Evolutionary conservation across 2,329 filamentous ascomycete species (phyloP), one percentile per base, ranked within the genome.

Genomic region (Sordariomycetes sp.): DNA sequence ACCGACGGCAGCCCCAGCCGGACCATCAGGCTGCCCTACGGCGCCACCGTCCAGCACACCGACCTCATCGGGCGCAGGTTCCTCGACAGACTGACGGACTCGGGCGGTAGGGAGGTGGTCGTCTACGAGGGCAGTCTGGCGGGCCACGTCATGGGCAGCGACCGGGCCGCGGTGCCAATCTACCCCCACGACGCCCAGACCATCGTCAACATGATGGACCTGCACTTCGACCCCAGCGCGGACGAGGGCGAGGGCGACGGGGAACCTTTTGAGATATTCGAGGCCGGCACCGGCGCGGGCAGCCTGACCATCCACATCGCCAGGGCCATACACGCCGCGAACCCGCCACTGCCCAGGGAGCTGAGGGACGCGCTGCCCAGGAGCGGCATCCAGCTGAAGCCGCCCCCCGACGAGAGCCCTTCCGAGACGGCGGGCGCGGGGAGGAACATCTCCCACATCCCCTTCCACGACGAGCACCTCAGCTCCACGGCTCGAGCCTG

Each of bases 251-350:
- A 58, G 10, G 45, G 29, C 5, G 30, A 31, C 8, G 31, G 21
- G 6, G 35, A 30, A 15, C 72, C 68, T 1, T 54, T 88, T 10
- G 82, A 90, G 50, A 83, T 92, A 29, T 77, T 92, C 34, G 86
- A 92, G 57, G 84, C 84, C 30, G 85, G 86, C 12, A 92, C 85
- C 4, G 86, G 85, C n/a, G 83, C 88, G 64, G 86, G 85, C 38
- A 79, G 80, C 21, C 58, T 92, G 38, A 90, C 84, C 1, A 57
- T 92, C 5, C 75, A 88, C 48, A 66, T 92, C 16, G 78, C 83
- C 20, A 72, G 82, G 34, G 82, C 83, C 3, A 74, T 92, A 30
- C 81, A 88, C 50, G 83, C 74, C 29, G 81, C 76, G 14, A 88
- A 88, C 47, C 59, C 72, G 12, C 10, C 16, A 6, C 19, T 38